phyloP scores from a whole-genome alignment of 257 asterid genomes.

The Petunia secreta region DNA sequence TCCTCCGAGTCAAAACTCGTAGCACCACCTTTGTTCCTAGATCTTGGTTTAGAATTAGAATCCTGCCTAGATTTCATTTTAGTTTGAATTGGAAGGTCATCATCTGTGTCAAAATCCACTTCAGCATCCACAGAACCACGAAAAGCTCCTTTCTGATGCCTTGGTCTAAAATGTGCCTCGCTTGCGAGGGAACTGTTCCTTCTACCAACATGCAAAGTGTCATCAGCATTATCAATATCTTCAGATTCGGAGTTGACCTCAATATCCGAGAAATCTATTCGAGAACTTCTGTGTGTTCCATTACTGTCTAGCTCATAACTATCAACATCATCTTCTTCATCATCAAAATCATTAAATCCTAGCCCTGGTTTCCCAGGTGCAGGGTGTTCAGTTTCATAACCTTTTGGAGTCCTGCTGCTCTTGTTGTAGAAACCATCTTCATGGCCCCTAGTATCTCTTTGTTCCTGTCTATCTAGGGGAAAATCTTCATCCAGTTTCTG shows the following conservation, averaged over 20 bases:
- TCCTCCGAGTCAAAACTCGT: conserved; percentile 60
- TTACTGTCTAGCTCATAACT: conserved; percentile 77
- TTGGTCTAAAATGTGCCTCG: conserved; percentile 41
- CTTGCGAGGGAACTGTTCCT: conserved; percentile 34
- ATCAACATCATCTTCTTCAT: conserved; percentile 81
- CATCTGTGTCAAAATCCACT: conserved; percentile 67
- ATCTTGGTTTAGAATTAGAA: conserved; percentile 48
- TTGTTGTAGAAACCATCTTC: conserved; percentile 45
- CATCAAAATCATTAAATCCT: conserved; percentile 94
- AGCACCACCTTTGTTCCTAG: conserved; percentile 43
- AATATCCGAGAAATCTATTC: conserved; percentile 76
- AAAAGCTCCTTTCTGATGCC: conserved; percentile 38
- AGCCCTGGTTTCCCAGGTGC: conserved; percentile 45
- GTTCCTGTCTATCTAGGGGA: conserved; percentile 41
- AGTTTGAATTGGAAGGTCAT: conserved; percentile 80
- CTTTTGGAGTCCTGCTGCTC: conserved; percentile 44
- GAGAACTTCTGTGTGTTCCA: conserved; percentile 50
- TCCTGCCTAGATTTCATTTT: conserved; percentile 75
- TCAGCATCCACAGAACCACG: conserved; percentile 55
- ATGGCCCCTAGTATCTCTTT: conserved; percentile 42
- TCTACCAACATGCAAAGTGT: conserved; percentile 38
- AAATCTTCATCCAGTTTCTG: conserved; percentile 51
- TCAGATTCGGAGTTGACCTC: conserved; percentile 73
- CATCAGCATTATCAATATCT: conserved; percentile 47
- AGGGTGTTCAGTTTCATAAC: conserved; percentile 45